Conservation (phyloP, 2,329 filamentous ascomycete genomes). For the Iodosphaeria phyllophila region DNA sequence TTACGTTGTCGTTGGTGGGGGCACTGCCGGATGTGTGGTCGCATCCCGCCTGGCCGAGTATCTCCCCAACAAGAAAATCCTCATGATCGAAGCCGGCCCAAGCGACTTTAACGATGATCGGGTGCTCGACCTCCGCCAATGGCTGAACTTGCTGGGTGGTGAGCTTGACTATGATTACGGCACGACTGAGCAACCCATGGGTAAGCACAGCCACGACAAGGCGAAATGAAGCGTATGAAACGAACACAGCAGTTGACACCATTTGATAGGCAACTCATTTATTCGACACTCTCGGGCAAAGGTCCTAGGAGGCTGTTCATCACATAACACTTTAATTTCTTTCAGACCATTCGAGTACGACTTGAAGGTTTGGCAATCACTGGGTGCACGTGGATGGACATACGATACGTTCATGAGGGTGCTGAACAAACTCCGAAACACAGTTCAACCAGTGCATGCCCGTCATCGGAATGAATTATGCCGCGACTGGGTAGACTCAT, state of each 20-base stretch:
- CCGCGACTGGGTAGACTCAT: conserved; percentile 74
- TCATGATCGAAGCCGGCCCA: conserved; percentile 76
- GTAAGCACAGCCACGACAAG: conserved; percentile 16
- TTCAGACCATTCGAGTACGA: conserved; percentile 87
- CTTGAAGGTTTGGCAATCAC: conserved; percentile 62
- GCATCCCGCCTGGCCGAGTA: conserved; percentile 67
- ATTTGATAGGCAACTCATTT: conserved; percentile 55
- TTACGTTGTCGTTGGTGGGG: conserved; percentile 73
- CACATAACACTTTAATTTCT: conserved; percentile 84
- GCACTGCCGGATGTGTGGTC: conserved; percentile 73
- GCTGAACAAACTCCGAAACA: conserved; percentile 71
- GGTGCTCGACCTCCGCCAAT: conserved; percentile 72
- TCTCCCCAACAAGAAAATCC: conserved; percentile 61
- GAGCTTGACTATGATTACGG: conserved; percentile 84
- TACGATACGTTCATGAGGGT: conserved; percentile 72
- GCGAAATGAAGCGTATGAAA: neutral
- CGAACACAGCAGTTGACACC: conserved; percentile 7
- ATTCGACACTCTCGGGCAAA: conserved; percentile 87
- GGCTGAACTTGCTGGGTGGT: conserved; percentile 68
- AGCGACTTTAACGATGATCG: conserved; percentile 79
- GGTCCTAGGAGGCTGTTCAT: conserved; percentile 81
- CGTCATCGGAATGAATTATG: conserved; percentile 80
- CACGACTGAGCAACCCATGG: conserved; percentile 74
- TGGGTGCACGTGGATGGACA: conserved; percentile 71
- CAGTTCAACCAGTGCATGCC: conserved; percentile 73